phyloP scores from a whole-genome alignment of 805 yeast genomes.

The Yarrowia osloensis region DNA sequence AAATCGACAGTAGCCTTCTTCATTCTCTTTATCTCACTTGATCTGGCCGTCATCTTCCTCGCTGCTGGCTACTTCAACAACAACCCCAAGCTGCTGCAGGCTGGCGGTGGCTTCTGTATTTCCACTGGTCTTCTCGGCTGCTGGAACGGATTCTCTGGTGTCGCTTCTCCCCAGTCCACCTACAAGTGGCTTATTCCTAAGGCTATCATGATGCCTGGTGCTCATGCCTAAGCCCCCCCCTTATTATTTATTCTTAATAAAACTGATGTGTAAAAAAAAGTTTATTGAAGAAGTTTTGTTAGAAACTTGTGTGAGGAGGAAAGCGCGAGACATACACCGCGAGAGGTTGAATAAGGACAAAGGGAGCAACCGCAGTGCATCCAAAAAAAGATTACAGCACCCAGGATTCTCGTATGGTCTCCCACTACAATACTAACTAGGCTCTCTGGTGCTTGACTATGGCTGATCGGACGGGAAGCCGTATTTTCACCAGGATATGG shows the following conservation, averaged over 20 bases:
- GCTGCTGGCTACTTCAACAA: conserved; percentile 55
- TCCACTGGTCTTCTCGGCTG: conserved; percentile 57
- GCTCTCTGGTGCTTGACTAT: conserved; percentile 24
- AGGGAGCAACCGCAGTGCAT: too few relatives aligned
- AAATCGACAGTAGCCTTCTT: conserved; percentile 68
- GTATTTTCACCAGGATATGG: conserved; percentile 21
- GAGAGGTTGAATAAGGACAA: too few relatives aligned
- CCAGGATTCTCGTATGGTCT: conserved; percentile 25
- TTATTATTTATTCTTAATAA: neutral
- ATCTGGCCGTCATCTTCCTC: conserved; percentile 45
- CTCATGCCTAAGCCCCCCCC: neutral
- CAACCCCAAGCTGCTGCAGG: conserved; percentile 46
- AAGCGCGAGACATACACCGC: too few relatives aligned
- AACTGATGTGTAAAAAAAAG: neutral
- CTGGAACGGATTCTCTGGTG: conserved; percentile 62
- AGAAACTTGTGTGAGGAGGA: too few relatives aligned
- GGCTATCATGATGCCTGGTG: conserved; percentile 29
- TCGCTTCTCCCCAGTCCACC: conserved; percentile 56
- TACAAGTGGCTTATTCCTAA: conserved; percentile 24
- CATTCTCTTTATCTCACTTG: conserved; percentile 53
- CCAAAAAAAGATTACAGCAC: conserved; percentile 3
- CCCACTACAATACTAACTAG: conserved; percentile 24
- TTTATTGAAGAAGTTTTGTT: too few relatives aligned
- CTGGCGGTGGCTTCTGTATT: conserved; percentile 65
- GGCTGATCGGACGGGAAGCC: conserved; percentile 27